These are phyloP conservation scores for Kluyveromyces marxianus DNA, from an alignment of 1,139 yeast genomes.

Conservation along the genomic window DNA sequence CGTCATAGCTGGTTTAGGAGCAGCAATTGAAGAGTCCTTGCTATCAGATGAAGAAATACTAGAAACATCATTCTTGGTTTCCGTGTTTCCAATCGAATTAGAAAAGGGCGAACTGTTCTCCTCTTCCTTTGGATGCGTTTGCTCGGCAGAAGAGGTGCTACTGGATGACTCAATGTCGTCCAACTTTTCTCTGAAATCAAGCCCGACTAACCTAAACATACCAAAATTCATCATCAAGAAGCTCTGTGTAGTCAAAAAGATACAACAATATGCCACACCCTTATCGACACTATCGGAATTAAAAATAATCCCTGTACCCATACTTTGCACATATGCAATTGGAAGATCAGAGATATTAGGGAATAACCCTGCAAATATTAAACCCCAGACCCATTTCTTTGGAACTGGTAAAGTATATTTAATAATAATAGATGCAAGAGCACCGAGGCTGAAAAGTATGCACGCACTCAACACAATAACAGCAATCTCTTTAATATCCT, in stretches of 20 bases:
- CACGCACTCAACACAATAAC: slow-evolving; percentile 59
- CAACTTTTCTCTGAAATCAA: slow-evolving; percentile 48
- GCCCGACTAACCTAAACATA: slow-evolving; percentile 57
- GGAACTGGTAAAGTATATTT: slow-evolving; percentile 46
- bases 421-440: slow-evolving; percentile 34
- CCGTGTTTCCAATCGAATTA: background rate
- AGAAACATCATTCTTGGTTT: background rate
- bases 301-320: slow-evolving; percentile 60
- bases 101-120: slow-evolving; percentile 3
- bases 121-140: slow-evolving; percentile 4
- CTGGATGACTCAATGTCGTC: background rate
- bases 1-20: no score
- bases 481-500: slow-evolving; percentile 70
- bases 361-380: slow-evolving; percentile 64
- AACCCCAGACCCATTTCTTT: slow-evolving; percentile 70
- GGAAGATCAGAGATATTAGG: slow-evolving; percentile 85
- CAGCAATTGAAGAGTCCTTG: background rate
- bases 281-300: slow-evolving; percentile 48
- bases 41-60: background rate
- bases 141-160: background rate
- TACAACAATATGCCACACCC: slow-evolving; percentile 81
- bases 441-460: slow-evolving; percentile 47
- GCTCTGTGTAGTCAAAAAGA: slow-evolving; percentile 62
- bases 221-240: slow-evolving; percentile 70
- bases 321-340: slow-evolving; percentile 78